phyloP scores from a whole-genome alignment of 1,284 basidiomycete species.

The Sanghuangporus baumii region DNA sequence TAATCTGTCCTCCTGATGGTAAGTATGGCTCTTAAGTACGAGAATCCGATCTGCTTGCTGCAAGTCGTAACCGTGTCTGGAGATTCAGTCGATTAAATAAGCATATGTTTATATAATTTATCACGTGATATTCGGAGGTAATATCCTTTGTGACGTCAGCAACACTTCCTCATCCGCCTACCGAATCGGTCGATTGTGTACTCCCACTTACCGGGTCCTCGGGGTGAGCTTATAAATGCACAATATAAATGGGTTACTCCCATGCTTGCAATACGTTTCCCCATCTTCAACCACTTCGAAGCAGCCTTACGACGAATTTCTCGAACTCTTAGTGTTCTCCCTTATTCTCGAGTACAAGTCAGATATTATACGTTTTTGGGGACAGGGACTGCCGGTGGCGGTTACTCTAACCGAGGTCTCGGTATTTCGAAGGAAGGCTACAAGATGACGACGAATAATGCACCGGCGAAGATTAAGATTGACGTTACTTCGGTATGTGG shows the following conservation, averaged over 20 bases:
- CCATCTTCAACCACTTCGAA: not conserved
- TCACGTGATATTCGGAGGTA: not conserved
- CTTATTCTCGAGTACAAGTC: not conserved
- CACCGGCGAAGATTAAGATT: conserved; percentile 5
- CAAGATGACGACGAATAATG: not conserved
- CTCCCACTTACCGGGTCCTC: not conserved
- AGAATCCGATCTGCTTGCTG: no score
- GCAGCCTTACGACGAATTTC: not conserved
- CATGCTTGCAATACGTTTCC: not conserved
- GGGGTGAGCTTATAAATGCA: not conserved
- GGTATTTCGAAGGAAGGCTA: not conserved
- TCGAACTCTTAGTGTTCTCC: not conserved
- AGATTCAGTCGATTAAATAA: no score
- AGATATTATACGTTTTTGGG: not conserved
- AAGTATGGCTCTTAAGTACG: no score
- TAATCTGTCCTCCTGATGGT: no score
- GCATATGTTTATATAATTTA: not conserved
- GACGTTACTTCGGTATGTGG: conserved; percentile 11
- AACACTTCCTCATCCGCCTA: not conserved
- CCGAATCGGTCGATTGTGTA: not conserved
- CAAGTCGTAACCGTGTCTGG: no score
- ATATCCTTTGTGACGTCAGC: not conserved
- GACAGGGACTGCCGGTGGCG: not conserved
- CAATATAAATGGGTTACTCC: not conserved
- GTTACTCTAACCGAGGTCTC: not conserved